phyloP scores from a whole-genome alignment of 257 asterid genomes.

The Coffea canephora region DNA sequence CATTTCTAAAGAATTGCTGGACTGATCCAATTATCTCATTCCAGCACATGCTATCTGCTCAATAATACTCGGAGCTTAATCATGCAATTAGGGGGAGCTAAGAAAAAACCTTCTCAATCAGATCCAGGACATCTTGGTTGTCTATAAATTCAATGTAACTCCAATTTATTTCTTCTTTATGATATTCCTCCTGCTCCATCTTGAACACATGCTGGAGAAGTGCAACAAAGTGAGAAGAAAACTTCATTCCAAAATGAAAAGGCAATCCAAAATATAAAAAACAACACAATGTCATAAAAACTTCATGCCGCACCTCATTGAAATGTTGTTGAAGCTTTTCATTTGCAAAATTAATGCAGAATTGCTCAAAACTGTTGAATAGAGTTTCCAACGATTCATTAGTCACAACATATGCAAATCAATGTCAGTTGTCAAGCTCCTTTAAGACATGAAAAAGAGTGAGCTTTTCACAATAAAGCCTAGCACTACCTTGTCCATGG shows the following conservation, averaged over 20 bases:
- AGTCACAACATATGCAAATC: slow-evolving; percentile 9
- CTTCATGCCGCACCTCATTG: slow-evolving; percentile 69
- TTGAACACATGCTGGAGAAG: slow-evolving; percentile 91
- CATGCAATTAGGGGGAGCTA: neutral
- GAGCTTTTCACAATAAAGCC: neutral
- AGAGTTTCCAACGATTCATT: slow-evolving; percentile 14
- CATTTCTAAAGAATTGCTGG: neutral
- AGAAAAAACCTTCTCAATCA: slow-evolving; percentile 82
- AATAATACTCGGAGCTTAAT: neutral
- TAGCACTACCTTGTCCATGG: neutral
- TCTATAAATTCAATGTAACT: slow-evolving; percentile 98
- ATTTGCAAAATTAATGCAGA: slow-evolving; percentile 97
- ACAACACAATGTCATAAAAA: slow-evolving; percentile 20
- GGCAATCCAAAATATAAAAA: slow-evolving; percentile 24
- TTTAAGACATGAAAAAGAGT: neutral
- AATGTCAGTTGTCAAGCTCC: neutral
- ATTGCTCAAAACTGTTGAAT: slow-evolving; percentile 88
- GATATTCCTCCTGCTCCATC: slow-evolving; percentile 99
- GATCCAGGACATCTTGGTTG: slow-evolving; percentile 98
- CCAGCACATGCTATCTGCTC: neutral
- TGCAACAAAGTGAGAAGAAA: slow-evolving; percentile 16
- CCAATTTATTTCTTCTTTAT: slow-evolving; percentile 88
- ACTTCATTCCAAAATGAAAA: slow-evolving; percentile 10
- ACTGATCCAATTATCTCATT: too few relatives aligned
- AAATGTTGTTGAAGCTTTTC: slow-evolving; percentile 99